These are phyloP conservation scores for Crepidotus sp. DNA, from an alignment of 1,284 basidiomycete genomes.

Conservation along the genomic window DNA sequence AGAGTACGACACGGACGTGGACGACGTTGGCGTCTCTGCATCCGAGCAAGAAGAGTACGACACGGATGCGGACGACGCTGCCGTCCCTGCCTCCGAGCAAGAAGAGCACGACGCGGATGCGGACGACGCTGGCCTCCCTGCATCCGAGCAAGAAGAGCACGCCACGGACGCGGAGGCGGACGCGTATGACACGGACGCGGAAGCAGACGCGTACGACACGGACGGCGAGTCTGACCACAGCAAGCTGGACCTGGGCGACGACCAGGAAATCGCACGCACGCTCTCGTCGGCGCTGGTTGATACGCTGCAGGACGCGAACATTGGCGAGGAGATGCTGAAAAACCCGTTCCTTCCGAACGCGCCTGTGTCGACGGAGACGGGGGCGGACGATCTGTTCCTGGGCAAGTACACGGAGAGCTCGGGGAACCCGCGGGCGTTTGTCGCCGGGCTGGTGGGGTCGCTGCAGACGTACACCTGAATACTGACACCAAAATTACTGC, in stretches of 20 bases:
- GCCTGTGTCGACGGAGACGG: conserved; percentile 19
- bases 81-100: background rate
- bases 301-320: conserved; percentile 1
- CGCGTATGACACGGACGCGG: background rate
- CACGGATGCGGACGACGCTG: background rate
- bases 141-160: background rate
- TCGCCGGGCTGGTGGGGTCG: conserved; percentile 56
- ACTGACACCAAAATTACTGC: conserved; percentile 8
- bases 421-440: conserved; percentile 68
- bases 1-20: background rate
- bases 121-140: background rate
- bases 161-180: background rate
- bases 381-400: conserved; percentile 60
- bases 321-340: background rate
- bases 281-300: conserved; percentile 9
- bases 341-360: background rate
- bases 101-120: background rate
- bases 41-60: background rate
- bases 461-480: conserved; percentile 22
- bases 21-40: background rate
- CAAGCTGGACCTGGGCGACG: conserved; percentile 9
- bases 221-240: background rate
- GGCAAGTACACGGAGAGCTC: conserved; percentile 63
- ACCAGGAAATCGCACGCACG: conserved; percentile 4
- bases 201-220: background rate